Evolutionary conservation across 1,284 basidiomycete genomes (phyloP).

Genomic region (Cutaneotrichosporon spelunceum): DNA sequence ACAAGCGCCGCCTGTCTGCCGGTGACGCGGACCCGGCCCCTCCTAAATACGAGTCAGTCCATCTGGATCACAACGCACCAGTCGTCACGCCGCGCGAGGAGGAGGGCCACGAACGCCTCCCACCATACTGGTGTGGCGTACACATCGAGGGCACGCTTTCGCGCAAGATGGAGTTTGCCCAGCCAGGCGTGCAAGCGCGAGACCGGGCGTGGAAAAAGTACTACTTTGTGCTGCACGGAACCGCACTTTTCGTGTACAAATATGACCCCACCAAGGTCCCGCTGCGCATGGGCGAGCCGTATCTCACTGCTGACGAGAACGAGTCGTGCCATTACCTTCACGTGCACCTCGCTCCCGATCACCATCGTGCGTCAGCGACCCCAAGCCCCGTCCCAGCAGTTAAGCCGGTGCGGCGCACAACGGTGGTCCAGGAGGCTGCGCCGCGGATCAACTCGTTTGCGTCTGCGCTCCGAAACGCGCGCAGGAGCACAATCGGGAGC

Average conservation of each 20-base stretch:
- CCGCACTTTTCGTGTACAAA: slow-evolving; percentile 78
- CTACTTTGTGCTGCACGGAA: slow-evolving; percentile 89
- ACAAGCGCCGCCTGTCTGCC: slow-evolving; percentile 52
- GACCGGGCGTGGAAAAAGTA: slow-evolving; percentile 89
- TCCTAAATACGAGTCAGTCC: slow-evolving; percentile 46
- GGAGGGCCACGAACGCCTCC: slow-evolving; percentile 79
- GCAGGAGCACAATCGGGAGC: slow-evolving; percentile 12
- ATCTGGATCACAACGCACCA: slow-evolving; percentile 2
- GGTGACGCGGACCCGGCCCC: slow-evolving; percentile 50
- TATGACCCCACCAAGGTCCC: slow-evolving; percentile 56
- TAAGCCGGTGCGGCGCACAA: slow-evolving; percentile 14
- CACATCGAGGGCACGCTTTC: slow-evolving; percentile 81
- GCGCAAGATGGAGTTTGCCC: slow-evolving; percentile 89
- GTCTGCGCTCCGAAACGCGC: slow-evolving; percentile 7
- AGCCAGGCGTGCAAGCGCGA: slow-evolving; percentile 67
- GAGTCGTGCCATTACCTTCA: slow-evolving; percentile 50
- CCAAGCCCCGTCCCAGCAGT: background rate
- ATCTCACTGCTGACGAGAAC: slow-evolving; percentile 23
- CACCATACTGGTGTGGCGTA: slow-evolving; percentile 72
- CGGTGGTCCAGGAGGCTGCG: slow-evolving; percentile 16
- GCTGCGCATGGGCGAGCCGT: slow-evolving; percentile 30
- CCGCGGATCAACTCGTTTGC: slow-evolving; percentile 11
- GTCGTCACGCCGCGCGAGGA: slow-evolving; percentile 56
- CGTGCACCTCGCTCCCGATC: slow-evolving; percentile 50
- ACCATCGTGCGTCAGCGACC: slow-evolving; percentile 36